Evolutionary conservation across 2,329 filamentous ascomycete genomes (phyloP), one percentile per base, ranked within the genome.

Genomic region (Neofusicoccum laricinum): DNA sequence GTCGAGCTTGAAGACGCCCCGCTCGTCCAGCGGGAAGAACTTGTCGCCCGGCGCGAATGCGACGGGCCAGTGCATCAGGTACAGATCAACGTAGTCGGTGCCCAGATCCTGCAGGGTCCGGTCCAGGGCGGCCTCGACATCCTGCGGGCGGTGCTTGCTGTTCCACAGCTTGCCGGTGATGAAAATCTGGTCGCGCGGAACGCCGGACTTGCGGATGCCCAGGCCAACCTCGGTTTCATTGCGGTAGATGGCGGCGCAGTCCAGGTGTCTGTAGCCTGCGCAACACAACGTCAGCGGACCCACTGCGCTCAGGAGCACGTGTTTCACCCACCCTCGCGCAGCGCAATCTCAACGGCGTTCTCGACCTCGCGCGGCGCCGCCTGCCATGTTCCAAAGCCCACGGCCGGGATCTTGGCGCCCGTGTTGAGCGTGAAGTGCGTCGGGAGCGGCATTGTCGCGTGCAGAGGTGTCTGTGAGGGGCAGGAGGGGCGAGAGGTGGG

Each of bases 101-200:
- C 67, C 88, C 6, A 67, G 57, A 25, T 65, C 65, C 15, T 34
- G 25, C 7, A 68, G 61, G 15, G 68, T 66, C 19, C 61, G 61
- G 57, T 67, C 63, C n/a, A 65, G 58, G 78, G 67, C 96, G 83
- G 68, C 61, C 38, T 65, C 57, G 25, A 67, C 64, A 36, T 75
- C 73, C 34, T 72, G 75, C 7, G 51, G 51, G 17, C 61, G 63
- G 63, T 62, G 74, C 69, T 77, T 82, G 74, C 86, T 87, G 77
- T 88, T 88, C 86, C 86, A 89, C 40, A 90, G 77, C 74, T 90
- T 90, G 11, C 86, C 87, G 1, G 85, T 88, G 68, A 90, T 80
- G 76, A 90, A 90, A 67, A 90, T 78, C 64, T 90, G 81, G 48
- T 85, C 79, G 51, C 88, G 82, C 65, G 88, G 87, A 11, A 91